These are phyloP conservation scores for Cyphellophora europaea DNA, from an alignment of 2,329 filamentous ascomycete genomes.

Conservation along the genomic window DNA sequence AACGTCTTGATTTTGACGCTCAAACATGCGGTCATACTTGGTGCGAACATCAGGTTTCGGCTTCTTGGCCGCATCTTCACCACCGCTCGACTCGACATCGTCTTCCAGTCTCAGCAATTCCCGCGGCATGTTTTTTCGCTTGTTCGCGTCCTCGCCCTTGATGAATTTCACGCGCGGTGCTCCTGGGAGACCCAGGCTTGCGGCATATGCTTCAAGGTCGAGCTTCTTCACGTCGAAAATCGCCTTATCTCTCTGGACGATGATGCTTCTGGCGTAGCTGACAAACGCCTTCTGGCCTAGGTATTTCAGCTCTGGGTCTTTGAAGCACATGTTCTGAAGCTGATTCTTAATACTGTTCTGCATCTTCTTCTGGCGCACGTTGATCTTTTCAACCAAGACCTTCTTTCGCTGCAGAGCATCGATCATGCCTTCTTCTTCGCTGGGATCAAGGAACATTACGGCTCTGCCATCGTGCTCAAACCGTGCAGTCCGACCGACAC, in stretches of 20 bases:
- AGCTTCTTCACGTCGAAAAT: slow-evolving; percentile 78
- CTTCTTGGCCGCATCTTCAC: slow-evolving; percentile 49
- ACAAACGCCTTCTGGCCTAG: slow-evolving; percentile 93
- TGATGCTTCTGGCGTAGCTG: slow-evolving; percentile 75
- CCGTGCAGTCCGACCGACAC: slow-evolving; percentile 87
- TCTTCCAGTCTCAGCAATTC: slow-evolving; percentile 50
- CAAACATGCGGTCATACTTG: slow-evolving; percentile 97
- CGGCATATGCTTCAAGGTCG: slow-evolving; percentile 75
- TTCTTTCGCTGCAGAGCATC: slow-evolving; percentile 78
- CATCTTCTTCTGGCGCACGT: slow-evolving; percentile 72
- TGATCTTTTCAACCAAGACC: slow-evolving; percentile 78
- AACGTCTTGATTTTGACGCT: slow-evolving; percentile 90
- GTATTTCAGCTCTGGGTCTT: slow-evolving; percentile 88
- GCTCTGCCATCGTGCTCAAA: slow-evolving; percentile 82
- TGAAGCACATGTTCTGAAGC: slow-evolving; percentile 90
- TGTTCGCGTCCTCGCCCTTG: slow-evolving; percentile 80
- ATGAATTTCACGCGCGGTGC: slow-evolving; percentile 88
- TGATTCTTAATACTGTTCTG: slow-evolving; percentile 77
- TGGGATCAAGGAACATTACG: slow-evolving; percentile 84
- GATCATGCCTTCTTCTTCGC: slow-evolving; percentile 86
- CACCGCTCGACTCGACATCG: slow-evolving; percentile 43
- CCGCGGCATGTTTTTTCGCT: slow-evolving; percentile 75
- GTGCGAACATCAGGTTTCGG: slow-evolving; percentile 82
- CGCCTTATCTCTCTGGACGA: slow-evolving; percentile 84
- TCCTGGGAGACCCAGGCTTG: slow-evolving; percentile 79